Evolutionary conservation across 345 rosid species (phyloP).

Genomic region (Alliaria petiolata): DNA sequence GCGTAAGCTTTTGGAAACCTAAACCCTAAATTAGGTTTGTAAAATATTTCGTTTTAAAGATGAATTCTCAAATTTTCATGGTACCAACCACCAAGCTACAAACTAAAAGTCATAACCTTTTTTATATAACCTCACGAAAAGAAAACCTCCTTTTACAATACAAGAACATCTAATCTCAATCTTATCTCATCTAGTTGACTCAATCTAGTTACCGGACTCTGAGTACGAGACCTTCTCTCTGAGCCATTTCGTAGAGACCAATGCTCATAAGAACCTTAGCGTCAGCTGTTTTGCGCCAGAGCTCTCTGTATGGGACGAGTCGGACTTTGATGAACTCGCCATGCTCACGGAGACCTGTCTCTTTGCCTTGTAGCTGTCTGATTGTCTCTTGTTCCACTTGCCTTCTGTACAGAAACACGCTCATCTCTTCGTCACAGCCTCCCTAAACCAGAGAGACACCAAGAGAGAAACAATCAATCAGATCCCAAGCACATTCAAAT

Average conservation of each 20-base stretch:
- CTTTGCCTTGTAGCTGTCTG: conserved; percentile 71
- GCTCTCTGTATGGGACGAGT: conserved; percentile 55
- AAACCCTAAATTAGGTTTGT: conserved; percentile 7
- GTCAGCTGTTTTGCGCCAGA: conserved; percentile 77
- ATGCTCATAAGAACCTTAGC: conserved; percentile 69
- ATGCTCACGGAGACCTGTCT: conserved; percentile 65
- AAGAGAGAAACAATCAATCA: not conserved
- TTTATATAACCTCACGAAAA: no score
- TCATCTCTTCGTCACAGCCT: conserved; percentile 89
- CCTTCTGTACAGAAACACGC: conserved; percentile 66
- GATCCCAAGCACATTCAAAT: not conserved
- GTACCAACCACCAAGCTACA: no score
- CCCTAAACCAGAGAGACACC: conserved; percentile 45
- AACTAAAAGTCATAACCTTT: no score
- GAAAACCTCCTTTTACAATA: not conserved
- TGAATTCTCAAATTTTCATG: not conserved
- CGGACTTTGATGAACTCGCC: conserved; percentile 83
- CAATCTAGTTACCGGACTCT: not conserved
- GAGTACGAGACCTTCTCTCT: conserved; percentile 40
- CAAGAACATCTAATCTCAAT: not conserved
- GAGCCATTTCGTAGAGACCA: conserved; percentile 80
- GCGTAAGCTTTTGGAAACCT: not conserved
- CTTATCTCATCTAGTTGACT: not conserved
- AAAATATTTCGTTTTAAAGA: not conserved
- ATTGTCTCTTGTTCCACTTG: conserved; percentile 53